Evolutionary conservation across 176 grass and related monocot species (phyloP), one percentile per base, ranked within the genome.

Genomic region (Triticum monococcum): DNA sequence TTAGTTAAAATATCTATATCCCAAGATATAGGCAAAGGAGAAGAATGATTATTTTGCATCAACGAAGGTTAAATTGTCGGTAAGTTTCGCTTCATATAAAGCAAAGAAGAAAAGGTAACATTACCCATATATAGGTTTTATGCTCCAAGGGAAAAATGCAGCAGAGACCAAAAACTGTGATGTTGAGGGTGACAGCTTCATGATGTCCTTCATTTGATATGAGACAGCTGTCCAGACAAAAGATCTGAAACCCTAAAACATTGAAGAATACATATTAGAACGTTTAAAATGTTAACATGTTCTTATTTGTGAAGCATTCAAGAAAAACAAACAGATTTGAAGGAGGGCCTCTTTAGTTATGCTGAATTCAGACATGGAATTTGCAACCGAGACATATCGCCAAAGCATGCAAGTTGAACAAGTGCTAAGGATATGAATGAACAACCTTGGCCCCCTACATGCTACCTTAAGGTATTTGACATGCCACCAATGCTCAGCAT

Each of bases 151-250:
- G 79, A 89, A 89, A 87, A 85, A 86, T 66, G 93, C 93, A 89
- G 91, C 71, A 67, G 91, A 92, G 60, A 95, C 84, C 67, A 89
- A 77, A 91, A 92, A 89, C 67, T 95, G 93, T 14, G 91, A 95
- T 30, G 91, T 35, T 9, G 93, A 91, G 3, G 93, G 93, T 43
- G 93, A 87, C 79, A 93, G 54, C 81, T 93, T 95, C 77, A 95
- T 92, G 48, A 93, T 18, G 68, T 95, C 93, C 77, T 95, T 95
- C 91, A 95, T 92, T 81, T 93, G 93, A 69, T 91, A 95, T 2
- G 93, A 95, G 76, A 95, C 90, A 50, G 93, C 91, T 10, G 91
- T 95, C 93, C 91, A 95, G 25, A 91, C 89, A 83, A 95, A 95
- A 81, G 93, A 93, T 66, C 93, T 87, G 91, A 93, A 95, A 67